These are phyloP conservation scores for Curvularia sp. DNA, from an alignment of 2,329 filamentous ascomycete genomes.

Conservation along the genomic window DNA sequence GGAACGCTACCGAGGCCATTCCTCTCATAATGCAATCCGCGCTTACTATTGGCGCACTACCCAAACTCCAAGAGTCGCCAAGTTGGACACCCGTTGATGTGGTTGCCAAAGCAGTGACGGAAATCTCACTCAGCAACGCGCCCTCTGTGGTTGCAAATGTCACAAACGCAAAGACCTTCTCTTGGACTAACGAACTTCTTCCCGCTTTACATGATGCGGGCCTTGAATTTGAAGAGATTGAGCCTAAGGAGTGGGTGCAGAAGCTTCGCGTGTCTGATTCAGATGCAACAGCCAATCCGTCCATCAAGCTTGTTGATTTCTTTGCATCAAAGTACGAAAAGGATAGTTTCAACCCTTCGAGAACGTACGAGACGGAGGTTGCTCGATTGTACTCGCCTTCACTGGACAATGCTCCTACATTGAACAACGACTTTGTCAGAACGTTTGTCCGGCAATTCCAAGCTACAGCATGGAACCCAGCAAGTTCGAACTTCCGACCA, in stretches of 20 bases:
- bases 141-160: slow-evolving; percentile 58
- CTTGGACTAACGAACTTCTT: slow-evolving; percentile 62
- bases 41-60: slow-evolving; percentile 56
- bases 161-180: slow-evolving; percentile 58
- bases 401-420: slow-evolving; percentile 23
- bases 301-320: slow-evolving; percentile 62
- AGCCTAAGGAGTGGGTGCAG: slow-evolving; percentile 34
- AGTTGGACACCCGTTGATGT: slow-evolving; percentile 45
- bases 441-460: slow-evolving; percentile 35
- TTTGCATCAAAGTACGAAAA: slow-evolving; percentile 60
- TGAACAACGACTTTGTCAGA: slow-evolving; percentile 24
- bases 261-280: slow-evolving; percentile 54
- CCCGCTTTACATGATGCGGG: slow-evolving; percentile 58
- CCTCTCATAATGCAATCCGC: slow-evolving; percentile 59
- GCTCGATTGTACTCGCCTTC: slow-evolving; percentile 26
- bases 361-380: slow-evolving; percentile 27
- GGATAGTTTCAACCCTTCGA: slow-evolving; percentile 18
- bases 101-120: slow-evolving; percentile 32
- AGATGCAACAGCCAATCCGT: slow-evolving; percentile 59
- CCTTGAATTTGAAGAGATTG: slow-evolving; percentile 34
- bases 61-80: slow-evolving; percentile 51
- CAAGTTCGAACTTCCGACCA: background rate
- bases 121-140: slow-evolving; percentile 32
- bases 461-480: slow-evolving; percentile 17
- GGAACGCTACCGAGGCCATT: slow-evolving; percentile 60